Conservation (phyloP, 1,284 basidiomycete species). For the Trichosporon sp. region DNA sequence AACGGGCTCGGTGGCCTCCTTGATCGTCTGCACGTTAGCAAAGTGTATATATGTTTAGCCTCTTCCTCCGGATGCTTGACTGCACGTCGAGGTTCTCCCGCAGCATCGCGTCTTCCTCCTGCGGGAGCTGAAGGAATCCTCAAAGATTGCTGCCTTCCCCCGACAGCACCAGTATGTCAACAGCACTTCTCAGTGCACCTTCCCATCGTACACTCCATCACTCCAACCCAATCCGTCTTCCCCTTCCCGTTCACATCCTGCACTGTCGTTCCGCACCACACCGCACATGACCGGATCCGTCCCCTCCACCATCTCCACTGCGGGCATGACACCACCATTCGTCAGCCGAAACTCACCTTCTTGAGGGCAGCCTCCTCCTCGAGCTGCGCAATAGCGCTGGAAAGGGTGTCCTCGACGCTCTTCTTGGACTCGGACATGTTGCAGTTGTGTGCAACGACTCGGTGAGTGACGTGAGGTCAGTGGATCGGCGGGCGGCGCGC, state of each 20-base stretch:
- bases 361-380: slow-evolving; percentile 45
- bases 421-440: slow-evolving; percentile 5
- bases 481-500: not conserved
- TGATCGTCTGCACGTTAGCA: slow-evolving; percentile 31
- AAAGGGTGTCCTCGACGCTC: slow-evolving; percentile 28
- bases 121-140: not conserved
- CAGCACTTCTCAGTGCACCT: not conserved
- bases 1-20: slow-evolving; percentile 45
- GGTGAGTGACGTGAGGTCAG: not conserved
- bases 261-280: too few relatives aligned
- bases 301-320: not conserved
- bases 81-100: not conserved
- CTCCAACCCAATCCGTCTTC: too few relatives aligned
- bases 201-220: not conserved
- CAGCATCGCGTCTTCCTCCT: not conserved
- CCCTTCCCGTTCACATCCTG: not conserved
- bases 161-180: not conserved
- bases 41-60: not conserved
- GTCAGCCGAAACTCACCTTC: slow-evolving; percentile 32
- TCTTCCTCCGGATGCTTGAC: not conserved
- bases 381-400: slow-evolving; percentile 39
- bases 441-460: not conserved
- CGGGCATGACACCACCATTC: not conserved
- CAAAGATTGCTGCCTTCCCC: not conserved
- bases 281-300: too few relatives aligned